Evolutionary conservation across 2,329 filamentous ascomycete species (phyloP), one percentile per base, ranked within the genome.

Genomic region (Hypocreales sp.): DNA sequence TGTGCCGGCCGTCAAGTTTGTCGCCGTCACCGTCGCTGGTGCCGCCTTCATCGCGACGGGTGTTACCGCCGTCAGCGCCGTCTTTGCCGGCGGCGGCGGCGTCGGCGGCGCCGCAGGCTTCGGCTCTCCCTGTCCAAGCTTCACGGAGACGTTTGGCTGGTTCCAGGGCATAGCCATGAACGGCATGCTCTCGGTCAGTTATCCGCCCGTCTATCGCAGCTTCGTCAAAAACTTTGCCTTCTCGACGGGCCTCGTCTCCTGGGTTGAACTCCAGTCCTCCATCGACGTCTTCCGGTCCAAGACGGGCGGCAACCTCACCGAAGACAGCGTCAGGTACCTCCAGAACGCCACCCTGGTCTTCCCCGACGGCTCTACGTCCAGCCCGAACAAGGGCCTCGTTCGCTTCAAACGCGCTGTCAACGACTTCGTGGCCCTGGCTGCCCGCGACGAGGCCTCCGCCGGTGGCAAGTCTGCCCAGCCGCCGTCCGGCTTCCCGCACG

Each of bases 121-220:
- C 9, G 63, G 72, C 3, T 65, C 77, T 8, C 61, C 76, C 22
- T 90, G 82, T 40, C 90, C 90, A 15, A 81, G 77, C 28, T 94
- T 95, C 48, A 66, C 65, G 24, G 82, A 94, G 45, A 74, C 92
- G 25, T 67, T 93, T 39, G 74, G 77, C 35, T 92, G 81, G 71
- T 93, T 95, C 52, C 86, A 95, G 54, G 77, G 79, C 26, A 79
- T 95, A 64, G 84, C 90, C 16, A 79, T 90, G 61, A 94, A 90
- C 52, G 86, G 90, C 38, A 95, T 95, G 90, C 65, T 93, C 49
- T 92, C 81, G 33, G 86, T 92, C 41, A 71, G 76, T 41, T 84
- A 93, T 40, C 90, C 90, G 4, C 62, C 72, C 20, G 73, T 95
- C 20, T 95, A 95, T 58, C 72, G 76, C 40, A 87, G 75, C 49